Evolutionary conservation across 73 alveolate genomes (phyloP).

Genomic region (Effrenium voratum): DNA sequence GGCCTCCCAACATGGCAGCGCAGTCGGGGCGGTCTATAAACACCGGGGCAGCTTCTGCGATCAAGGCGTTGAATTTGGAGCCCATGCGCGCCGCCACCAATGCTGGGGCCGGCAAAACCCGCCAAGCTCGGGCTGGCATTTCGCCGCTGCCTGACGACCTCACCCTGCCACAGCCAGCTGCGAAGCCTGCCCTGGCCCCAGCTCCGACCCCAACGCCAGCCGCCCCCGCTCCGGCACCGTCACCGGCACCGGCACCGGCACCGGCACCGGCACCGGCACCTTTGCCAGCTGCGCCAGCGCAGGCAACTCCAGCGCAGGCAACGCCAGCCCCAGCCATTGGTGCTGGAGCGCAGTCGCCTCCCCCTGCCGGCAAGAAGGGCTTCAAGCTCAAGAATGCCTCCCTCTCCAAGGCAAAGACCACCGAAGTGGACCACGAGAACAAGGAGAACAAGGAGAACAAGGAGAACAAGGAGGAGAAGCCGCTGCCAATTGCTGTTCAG

Average conservation of each 20-base stretch:
- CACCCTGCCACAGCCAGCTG: background rate
- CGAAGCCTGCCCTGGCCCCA: background rate
- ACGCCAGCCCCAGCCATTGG: background rate
- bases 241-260: slow-evolving; percentile 49
- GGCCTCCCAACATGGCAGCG: slow-evolving; percentile 17
- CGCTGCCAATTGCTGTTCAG: no score
- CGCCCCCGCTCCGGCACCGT: background rate
- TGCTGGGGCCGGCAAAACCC: slow-evolving; percentile 35
- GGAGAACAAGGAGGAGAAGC: slow-evolving; percentile 39
- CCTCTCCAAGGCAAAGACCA: slow-evolving; percentile 9
- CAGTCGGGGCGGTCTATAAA: background rate
- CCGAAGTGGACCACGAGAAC: slow-evolving; percentile 53
- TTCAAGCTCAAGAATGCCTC: slow-evolving; percentile 83
- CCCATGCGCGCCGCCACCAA: slow-evolving; percentile 36
- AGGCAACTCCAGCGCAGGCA: background rate
- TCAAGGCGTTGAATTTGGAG: slow-evolving; percentile 80
- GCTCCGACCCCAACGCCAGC: background rate
- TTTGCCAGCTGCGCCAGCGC: background rate
- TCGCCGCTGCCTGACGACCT: background rate
- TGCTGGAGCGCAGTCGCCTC: slow-evolving; percentile 32
- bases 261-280: slow-evolving; percentile 41
- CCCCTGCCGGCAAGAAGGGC: background rate
- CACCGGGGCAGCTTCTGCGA: background rate
- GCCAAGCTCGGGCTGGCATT: background rate
- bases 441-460: slow-evolving; percentile 56